Percentiles rank a stretch among this genome's conserved stretches.
These are phyloP conservation scores for Schizochytrium sp. DNA, from an alignment of 108 stramenopile genomes.

Conservation along the genomic window DNA sequence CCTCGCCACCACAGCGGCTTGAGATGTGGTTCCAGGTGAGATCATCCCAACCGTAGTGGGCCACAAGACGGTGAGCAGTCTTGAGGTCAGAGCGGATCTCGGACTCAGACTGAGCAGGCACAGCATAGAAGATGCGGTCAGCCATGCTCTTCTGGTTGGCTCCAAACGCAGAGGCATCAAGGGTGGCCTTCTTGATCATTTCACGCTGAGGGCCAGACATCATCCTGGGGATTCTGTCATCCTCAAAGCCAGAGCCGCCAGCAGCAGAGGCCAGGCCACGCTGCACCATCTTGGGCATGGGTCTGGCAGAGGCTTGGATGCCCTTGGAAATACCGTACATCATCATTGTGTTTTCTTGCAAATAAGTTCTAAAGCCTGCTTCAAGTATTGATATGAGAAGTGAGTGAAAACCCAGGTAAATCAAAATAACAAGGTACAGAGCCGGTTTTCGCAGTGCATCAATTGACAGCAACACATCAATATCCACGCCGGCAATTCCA, in stretches of 20 bases:
- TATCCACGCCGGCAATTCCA: too few species aligned
- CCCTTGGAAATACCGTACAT: too few species aligned
- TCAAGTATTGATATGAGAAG: too few species aligned
- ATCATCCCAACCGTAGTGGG: constrained; percentile 48
- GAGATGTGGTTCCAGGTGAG: constrained; percentile 54
- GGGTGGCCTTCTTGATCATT: constrained; percentile 49
- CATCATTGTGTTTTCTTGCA: too few species aligned
- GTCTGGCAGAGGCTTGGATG: too few species aligned
- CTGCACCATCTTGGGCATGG: too few species aligned
- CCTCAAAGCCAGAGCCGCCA: not conserved
- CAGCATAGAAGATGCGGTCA: constrained; percentile 41
- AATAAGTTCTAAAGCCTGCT: too few species aligned
- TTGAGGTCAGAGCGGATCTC: constrained; percentile 56
- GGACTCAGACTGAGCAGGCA: not conserved
- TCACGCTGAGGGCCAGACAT: constrained; percentile 45
- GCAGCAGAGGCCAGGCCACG: too few species aligned
- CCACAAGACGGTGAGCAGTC: constrained; percentile 51
- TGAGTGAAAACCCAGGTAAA: too few species aligned
- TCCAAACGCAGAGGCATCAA: constrained; percentile 7
- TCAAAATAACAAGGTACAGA: too few species aligned
- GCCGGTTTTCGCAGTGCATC: too few species aligned
- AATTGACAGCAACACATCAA: too few species aligned
- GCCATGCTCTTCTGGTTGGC: constrained; percentile 40
- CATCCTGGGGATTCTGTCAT: constrained; percentile 27
- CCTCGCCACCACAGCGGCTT: constrained; percentile 25